phyloP scores from a whole-genome alignment of 2,329 filamentous ascomycete species.

The Claviceps cyperi region DNA sequence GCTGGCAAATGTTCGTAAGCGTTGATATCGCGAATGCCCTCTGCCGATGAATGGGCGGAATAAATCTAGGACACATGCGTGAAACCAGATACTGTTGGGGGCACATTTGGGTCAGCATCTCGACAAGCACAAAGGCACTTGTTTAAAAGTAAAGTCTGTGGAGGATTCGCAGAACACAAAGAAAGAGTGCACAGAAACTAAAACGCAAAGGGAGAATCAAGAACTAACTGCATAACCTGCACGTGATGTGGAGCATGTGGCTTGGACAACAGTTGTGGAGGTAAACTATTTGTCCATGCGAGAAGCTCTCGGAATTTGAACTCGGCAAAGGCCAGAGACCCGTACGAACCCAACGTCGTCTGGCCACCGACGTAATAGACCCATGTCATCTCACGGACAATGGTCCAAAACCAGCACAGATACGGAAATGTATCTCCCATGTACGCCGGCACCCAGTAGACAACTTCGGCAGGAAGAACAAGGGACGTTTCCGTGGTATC shows the following conservation, averaged over 20 bases:
- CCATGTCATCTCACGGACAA: constrained; percentile 14
- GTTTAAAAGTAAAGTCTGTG: no score
- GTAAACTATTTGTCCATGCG: constrained; percentile 17
- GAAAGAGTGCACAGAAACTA: neutral
- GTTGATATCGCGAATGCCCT: neutral
- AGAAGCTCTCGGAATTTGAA: constrained; percentile 19
- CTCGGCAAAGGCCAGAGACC: constrained; percentile 14
- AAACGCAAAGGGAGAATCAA: neutral
- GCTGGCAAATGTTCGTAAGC: constrained; percentile 14
- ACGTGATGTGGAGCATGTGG: constrained; percentile 15
- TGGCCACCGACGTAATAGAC: constrained; percentile 12
- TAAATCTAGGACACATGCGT: constrained; percentile 10
- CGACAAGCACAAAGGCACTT: neutral
- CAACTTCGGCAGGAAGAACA: neutral
- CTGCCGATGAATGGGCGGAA: constrained; percentile 13
- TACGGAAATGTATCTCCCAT: constrained; percentile 15
- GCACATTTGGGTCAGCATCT: neutral
- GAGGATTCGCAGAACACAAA: no score
- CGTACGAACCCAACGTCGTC: constrained; percentile 1
- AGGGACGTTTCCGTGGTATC: neutral
- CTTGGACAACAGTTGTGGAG: constrained; percentile 8
- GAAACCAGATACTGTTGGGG: constrained; percentile 9
- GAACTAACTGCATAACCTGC: constrained; percentile 9
- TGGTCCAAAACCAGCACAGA: constrained; percentile 20
- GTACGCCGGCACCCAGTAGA: constrained; percentile 3